Percentiles rank a stretch among this genome's conserved stretches.
phyloP scores from a whole-genome alignment of 164 flowering plant species.

The Chloranthus sessilifolius region DNA sequence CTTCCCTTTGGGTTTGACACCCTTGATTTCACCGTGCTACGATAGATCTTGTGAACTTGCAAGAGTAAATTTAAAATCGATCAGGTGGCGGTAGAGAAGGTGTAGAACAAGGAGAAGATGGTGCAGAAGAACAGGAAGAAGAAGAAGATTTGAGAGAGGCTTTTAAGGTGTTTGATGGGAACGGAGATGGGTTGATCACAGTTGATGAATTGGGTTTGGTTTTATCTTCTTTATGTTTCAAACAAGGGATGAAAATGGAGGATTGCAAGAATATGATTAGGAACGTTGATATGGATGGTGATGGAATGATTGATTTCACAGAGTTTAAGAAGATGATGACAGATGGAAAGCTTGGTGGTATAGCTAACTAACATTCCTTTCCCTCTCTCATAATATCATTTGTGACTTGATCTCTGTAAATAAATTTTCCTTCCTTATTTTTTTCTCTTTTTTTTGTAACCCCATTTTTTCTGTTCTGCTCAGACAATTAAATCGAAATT shows the following conservation, averaged over 20 bases:
- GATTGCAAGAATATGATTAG: constrained; percentile 73
- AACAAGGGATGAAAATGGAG: constrained; percentile 53
- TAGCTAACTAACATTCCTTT: constrained; percentile 8
- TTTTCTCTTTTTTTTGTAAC: too few species aligned
- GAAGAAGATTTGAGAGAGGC: constrained; percentile 57
- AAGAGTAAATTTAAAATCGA: too few species aligned
- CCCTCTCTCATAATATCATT: background rate
- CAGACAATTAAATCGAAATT: too few species aligned
- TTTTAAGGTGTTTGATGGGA: constrained; percentile 75
- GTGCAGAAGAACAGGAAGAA: constrained; percentile 18
- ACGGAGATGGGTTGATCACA: constrained; percentile 67
- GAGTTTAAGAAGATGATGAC: constrained; percentile 90
- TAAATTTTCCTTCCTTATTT: background rate
- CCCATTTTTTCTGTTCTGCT: too few species aligned
- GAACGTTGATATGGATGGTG: constrained; percentile 80
- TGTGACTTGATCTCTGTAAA: background rate
- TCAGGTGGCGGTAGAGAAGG: too few species aligned
- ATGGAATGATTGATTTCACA: constrained; percentile 76
- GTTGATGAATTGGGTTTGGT: constrained; percentile 64
- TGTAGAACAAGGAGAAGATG: background rate
- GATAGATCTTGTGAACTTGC: too few species aligned
- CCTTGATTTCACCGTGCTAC: too few species aligned
- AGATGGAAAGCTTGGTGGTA: constrained; percentile 9
- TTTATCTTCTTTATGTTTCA: constrained; percentile 55
- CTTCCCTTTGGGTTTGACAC: too few species aligned